Evolutionary conservation across 176 grass and related monocot genomes (phyloP), one percentile per base, ranked within the genome.

Genomic region (Panicum miliaceum): DNA sequence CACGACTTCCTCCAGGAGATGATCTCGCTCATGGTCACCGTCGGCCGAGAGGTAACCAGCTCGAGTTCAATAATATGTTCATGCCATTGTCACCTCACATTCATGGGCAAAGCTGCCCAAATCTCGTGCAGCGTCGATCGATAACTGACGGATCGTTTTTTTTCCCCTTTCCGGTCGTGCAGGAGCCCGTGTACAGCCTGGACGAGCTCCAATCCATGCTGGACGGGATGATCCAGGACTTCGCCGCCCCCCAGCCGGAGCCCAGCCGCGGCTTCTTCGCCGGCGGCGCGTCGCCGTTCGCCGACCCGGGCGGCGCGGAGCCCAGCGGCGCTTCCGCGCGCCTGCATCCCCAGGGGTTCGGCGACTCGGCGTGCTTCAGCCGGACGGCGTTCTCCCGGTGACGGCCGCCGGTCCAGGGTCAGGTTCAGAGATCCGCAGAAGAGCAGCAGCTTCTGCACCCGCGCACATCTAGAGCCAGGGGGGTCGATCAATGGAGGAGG

Each of bases 1-100:
- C 82, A 93, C 65, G 95, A 94, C 51, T 97, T 98, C 80, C 71
- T 98, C 3, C 86, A 94, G 48, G 95, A 98, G 79, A 93, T 98
- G 92, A n/a, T 86, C 64, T 93, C 89, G 13, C 90, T 98, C 53
- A 94, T 98, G 90, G 92, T 84, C n/a, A 84, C 64, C 26, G 90
- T 97, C 3, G 84, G 84, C 1, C 88, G 70, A 79, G 90, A 93
- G 94, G 94, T 97, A 89, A 43, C 18, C 22, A 10, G 43, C 57
- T 42, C 13, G 1, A n/a, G n/a, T 7, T 48, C 3, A n/a, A n/a
- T n/a, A n/a, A n/a, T n/a, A 13, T 59, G 16, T 34, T 58, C 38
- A 25, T 57, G 6, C 2, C 51, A 18, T 2, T 35, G 61, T 25
- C 51, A 57, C 25, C 4, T 60, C 20, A 37, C 60, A 15, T 65